Percentiles rank a stretch among this genome's conserved stretches.
phyloP scores from a whole-genome alignment of 441 rosid species.

The Erodium texanum region DNA sequence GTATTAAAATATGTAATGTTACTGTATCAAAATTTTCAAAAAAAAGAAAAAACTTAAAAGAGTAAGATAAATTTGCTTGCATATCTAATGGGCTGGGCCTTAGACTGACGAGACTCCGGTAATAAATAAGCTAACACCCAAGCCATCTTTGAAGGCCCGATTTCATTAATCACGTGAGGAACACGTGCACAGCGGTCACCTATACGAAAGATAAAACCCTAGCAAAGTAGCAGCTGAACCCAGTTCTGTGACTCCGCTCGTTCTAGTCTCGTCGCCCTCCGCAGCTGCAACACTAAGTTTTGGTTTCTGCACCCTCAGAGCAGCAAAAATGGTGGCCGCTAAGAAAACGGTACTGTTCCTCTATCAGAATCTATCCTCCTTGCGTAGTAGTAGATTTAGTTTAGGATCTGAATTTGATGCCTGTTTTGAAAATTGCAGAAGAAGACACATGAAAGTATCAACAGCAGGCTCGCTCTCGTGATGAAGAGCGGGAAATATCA shows the following conservation, averaged over 20 bases:
- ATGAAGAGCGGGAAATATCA: conserved; percentile 69
- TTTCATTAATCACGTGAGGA: no score
- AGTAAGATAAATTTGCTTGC: no score
- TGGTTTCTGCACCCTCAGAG: neutral
- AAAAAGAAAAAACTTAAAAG: no score
- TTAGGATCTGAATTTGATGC: neutral
- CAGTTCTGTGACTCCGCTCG: neutral
- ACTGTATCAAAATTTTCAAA: no score
- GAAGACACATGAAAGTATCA: conserved; percentile 43
- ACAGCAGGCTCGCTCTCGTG: conserved; percentile 61
- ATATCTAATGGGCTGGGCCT: no score
- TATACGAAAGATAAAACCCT: neutral
- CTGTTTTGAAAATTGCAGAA: conserved; percentile 25
- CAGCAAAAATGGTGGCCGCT: neutral
- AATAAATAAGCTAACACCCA: no score
- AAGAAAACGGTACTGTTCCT: neutral
- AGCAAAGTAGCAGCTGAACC: neutral
- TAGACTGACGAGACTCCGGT: no score
- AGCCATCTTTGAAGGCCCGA: no score
- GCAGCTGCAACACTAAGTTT: neutral
- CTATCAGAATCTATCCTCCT: neutral
- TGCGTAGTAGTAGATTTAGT: neutral
- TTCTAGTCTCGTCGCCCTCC: neutral
- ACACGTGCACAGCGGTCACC: no score
- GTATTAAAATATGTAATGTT: no score